Evolutionary conservation across 768 basidiomycete genomes (phyloP), one percentile per base, ranked within the genome.

Genomic region (Termitomyces sp.): DNA sequence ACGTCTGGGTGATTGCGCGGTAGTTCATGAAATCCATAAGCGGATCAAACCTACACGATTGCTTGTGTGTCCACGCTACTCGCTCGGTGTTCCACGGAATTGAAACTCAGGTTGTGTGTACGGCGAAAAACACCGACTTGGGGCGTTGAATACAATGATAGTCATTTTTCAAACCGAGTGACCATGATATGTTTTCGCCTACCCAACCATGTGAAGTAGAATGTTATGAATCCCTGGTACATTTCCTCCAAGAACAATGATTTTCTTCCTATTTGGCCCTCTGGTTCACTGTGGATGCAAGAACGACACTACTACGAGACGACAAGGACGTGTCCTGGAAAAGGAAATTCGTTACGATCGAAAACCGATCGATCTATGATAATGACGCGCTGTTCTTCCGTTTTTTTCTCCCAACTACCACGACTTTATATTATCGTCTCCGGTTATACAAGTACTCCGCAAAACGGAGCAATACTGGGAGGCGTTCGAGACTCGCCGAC

Each of bases 291-390:
- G 7, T n/a, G 18, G 5, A 38, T 38, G 38, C 38, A 36, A 38
- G 38, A 8, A 38, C 38, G 14, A 36, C 36, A 16, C 5, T 1
- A 5, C 36, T 7, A 3, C 35, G 10, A 13, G 35, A 36, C 36
- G 5, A 38, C 5, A 6, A 7, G 30, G 5, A 16, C 35, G 51
- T 52, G 28, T 11, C 38, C 52, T 52, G 52, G 18, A 41, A 35
- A 54, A 54, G 41, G 44, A 54, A 44, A 45, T 45, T 35, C 33
- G 18, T 45, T 22, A 22, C 32, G 53, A 54, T 54, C 53, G 53
- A 45, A 54, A 54, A 24, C 33, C 53, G 53, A 54, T 54, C 53
- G 53, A 54, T 54, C 32, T 24, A 7, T 22, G 53, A 54, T 54
- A 54, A 43, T 28, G 53, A 54, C 41, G 41, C 30, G 28, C 14